phyloP scores from a whole-genome alignment of 2,329 filamentous ascomycete species.

The Pestalotiopsis sp. region DNA sequence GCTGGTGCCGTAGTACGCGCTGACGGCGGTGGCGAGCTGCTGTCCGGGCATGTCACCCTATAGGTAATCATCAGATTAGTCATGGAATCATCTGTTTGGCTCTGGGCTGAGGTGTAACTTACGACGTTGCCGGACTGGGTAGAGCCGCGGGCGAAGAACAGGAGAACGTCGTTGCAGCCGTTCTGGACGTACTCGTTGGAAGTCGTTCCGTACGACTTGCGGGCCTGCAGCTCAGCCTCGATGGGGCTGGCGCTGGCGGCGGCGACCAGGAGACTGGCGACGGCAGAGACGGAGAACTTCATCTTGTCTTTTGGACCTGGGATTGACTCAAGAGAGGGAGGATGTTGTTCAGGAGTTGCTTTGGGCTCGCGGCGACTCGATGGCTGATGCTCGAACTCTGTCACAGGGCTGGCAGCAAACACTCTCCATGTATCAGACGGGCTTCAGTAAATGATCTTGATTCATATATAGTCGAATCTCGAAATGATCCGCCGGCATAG shows the following conservation, averaged over 20 bases:
- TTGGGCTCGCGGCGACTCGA: background rate
- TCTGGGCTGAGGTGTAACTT: background rate
- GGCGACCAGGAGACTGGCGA: constrained; percentile 2
- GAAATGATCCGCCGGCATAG: background rate
- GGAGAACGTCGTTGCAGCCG: constrained; percentile 7
- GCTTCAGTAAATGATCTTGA: background rate
- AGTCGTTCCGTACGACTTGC: constrained; percentile 6
- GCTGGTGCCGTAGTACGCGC: constrained; percentile 1
- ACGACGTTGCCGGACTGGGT: constrained; percentile 5
- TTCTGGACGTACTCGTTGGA: constrained; percentile 1
- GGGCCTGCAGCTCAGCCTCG: constrained; percentile 1
- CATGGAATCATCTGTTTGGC: background rate
- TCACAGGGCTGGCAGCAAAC: background rate
- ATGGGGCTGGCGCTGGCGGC: constrained; percentile 4
- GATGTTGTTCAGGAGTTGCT: background rate
- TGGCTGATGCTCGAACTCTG: background rate
- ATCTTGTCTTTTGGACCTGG: background rate
- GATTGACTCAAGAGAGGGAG: background rate
- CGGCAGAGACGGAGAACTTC: constrained; percentile 1
- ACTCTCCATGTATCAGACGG: background rate
- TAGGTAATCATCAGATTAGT: background rate
- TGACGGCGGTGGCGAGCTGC: constrained; percentile 5
- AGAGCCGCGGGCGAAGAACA: constrained; percentile 7
- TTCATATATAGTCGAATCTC: background rate
- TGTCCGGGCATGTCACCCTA: constrained; percentile 8